These are phyloP conservation scores for Cicer judaicum DNA, from an alignment of 306 rosid genomes.

Conservation along the genomic window DNA sequence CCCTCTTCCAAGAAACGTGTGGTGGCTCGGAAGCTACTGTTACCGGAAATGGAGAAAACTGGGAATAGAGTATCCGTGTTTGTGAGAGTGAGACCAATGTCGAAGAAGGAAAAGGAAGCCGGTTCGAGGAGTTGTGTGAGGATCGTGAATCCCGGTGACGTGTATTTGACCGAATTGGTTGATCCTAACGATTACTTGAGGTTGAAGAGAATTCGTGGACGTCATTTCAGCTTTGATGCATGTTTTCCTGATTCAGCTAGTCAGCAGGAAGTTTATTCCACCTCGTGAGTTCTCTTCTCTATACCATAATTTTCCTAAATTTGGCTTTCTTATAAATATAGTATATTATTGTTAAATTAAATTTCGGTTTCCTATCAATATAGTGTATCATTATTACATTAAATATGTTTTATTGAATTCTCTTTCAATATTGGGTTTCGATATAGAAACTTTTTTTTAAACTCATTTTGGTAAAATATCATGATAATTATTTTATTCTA, in stretches of 20 bases:
- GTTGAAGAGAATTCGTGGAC: constrained; percentile 77
- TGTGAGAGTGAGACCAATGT: constrained; percentile 88
- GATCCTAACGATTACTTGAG: constrained; percentile 74
- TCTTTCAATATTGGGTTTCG: too few species aligned
- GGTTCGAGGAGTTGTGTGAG: constrained; percentile 78
- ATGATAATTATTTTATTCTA: too few species aligned
- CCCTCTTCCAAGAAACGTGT: constrained; percentile 30
- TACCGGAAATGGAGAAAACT: constrained; percentile 44
- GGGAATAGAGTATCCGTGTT: constrained; percentile 76
- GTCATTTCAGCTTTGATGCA: constrained; percentile 79
- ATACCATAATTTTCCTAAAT: not conserved
- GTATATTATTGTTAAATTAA: too few species aligned
- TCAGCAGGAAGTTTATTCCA: constrained; percentile 82
- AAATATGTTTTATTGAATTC: too few species aligned
- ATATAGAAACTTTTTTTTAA: too few species aligned
- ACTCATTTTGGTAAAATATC: too few species aligned
- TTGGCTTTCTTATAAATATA: too few species aligned
- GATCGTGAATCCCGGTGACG: constrained; percentile 67
- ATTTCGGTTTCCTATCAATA: too few species aligned
- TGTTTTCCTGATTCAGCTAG: constrained; percentile 70
- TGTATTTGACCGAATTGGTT: constrained; percentile 77
- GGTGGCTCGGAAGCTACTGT: constrained; percentile 63
- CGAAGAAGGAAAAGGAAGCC: constrained; percentile 73
- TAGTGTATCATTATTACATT: too few species aligned
- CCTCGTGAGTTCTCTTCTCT: constrained; percentile 65